phyloP scores from a whole-genome alignment of 1,284 basidiomycete genomes.

The Dichomitus squalens region DNA sequence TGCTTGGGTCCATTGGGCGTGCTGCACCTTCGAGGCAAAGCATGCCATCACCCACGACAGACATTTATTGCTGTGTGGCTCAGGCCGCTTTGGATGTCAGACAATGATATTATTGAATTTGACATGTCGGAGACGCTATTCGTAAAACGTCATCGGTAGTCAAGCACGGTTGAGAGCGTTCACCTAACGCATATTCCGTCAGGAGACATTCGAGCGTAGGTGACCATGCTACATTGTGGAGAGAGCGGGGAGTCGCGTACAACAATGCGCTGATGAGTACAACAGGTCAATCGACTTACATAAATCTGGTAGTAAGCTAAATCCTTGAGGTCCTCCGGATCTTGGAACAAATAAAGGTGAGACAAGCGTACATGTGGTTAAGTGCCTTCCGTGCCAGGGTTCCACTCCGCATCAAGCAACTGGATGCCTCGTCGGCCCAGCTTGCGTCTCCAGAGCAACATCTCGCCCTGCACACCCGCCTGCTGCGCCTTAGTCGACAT shows the following conservation, averaged over 20 bases:
- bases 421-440: slow-evolving; percentile 56
- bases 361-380: neutral
- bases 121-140: neutral
- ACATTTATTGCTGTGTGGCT: too few species aligned
- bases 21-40: too few species aligned
- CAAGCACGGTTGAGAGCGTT: too few species aligned
- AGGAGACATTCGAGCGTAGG: too few species aligned
- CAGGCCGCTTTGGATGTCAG: neutral
- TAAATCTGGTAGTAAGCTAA: too few species aligned
- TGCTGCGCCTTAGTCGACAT: slow-evolving; percentile 64
- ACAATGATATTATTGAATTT: neutral
- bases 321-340: too few species aligned
- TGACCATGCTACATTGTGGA: neutral
- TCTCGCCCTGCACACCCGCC: slow-evolving; percentile 77
- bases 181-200: too few species aligned
- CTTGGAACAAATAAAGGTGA: neutral
- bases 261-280: too few species aligned
- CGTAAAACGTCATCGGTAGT: neutral
- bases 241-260: too few species aligned
- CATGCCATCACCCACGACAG: too few species aligned
- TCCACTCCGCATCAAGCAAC: slow-evolving; percentile 72
- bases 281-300: neutral
- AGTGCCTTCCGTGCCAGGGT: slow-evolving; percentile 30
- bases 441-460: slow-evolving; percentile 68
- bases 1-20: too few species aligned